Evolutionary conservation across 805 yeast species (phyloP), one percentile per base, ranked within the genome.

Genomic region (Ogataea wickerhamii): DNA sequence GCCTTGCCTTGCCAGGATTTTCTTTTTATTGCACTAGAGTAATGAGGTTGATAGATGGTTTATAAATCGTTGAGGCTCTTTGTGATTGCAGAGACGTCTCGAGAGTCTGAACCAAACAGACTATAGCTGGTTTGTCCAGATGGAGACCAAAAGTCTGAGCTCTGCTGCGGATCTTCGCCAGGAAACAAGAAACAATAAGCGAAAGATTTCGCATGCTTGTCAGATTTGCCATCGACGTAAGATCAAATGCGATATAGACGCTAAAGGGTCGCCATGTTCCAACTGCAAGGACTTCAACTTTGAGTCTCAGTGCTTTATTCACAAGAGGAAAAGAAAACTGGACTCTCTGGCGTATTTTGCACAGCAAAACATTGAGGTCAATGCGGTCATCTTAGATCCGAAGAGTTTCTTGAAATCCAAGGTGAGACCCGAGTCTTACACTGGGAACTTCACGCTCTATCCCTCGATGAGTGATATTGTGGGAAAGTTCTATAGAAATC

Each of bases 201-300:
- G 46, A 10, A 45, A 42, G 28, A 21, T 31, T 1, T 61, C 81
- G 7, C 60, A 83, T 28, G 87, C 87, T 4, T 82, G 88, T 53
- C 76, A 73, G 28, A 82, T 82, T 18, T 83, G 89, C 53, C 80
- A 84, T 40, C 70, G 80, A 4, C 66, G 89, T 19, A 82, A 82
- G 49, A 88, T 82, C n/a, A 71, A 88, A 19, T 82, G 91, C 59
- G 85, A 79, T 49, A 82, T 81, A 12, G 82, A 68, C 11, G 59
- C 61, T 18, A 72, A 66, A 37, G 51, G 48, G 6, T 29, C 44
- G 4, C 80, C 80, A 2, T 76, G 82, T 53, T 73, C 85, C 21
- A 80, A 81, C 56, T 81, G 87, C 53, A 67, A 73, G 33, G 80
- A 85, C 3, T 66, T 76, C 36, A 78, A 83, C 2, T 78, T 80